Conservation (phyloP, 495 filamentous ascomycete genomes). For the Lasiosphaeria hispida region DNA sequence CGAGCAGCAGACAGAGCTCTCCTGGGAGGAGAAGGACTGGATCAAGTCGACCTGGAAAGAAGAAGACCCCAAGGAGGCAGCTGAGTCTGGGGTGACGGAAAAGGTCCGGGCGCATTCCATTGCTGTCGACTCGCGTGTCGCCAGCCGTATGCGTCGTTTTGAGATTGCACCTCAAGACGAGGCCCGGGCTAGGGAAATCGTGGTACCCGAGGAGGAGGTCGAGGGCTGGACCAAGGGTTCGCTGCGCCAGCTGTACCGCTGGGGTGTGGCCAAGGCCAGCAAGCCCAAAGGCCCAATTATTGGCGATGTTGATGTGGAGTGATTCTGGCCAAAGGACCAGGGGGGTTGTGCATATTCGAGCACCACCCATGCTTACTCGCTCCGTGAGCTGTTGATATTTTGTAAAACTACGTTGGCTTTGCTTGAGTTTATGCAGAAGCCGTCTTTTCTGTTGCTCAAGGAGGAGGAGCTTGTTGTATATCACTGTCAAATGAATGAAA, state of each 20-base stretch:
- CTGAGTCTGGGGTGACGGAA: constrained; percentile 48
- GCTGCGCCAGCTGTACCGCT: constrained; percentile 42
- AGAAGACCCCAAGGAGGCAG: constrained; percentile 60
- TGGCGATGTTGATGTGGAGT: constrained; percentile 28
- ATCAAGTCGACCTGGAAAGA: constrained; percentile 73
- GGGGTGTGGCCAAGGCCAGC: constrained; percentile 33
- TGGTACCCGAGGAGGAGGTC: constrained; percentile 63
- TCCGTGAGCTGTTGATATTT: too few relatives aligned
- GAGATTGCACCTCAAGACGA: constrained; percentile 64
- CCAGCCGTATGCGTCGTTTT: constrained; percentile 77
- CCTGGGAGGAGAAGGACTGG: constrained; percentile 83
- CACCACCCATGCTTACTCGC: too few relatives aligned
- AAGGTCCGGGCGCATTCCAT: constrained; percentile 75
- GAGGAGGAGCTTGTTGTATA: background rate
- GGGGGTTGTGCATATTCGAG: too few relatives aligned
- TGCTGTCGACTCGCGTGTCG: constrained; percentile 75
- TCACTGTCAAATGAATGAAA: background rate
- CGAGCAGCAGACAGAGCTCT: constrained; percentile 71
- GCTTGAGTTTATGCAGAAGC: too few relatives aligned
- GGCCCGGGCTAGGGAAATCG: constrained; percentile 59
- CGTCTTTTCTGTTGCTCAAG: too few relatives aligned
- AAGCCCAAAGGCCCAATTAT: constrained; percentile 24
- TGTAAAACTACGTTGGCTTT: too few relatives aligned
- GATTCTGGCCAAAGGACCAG: background rate
- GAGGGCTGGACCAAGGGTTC: constrained; percentile 59